Evolutionary conservation across 768 basidiomycete species (phyloP).

Genomic region (Cubamyces sp.): DNA sequence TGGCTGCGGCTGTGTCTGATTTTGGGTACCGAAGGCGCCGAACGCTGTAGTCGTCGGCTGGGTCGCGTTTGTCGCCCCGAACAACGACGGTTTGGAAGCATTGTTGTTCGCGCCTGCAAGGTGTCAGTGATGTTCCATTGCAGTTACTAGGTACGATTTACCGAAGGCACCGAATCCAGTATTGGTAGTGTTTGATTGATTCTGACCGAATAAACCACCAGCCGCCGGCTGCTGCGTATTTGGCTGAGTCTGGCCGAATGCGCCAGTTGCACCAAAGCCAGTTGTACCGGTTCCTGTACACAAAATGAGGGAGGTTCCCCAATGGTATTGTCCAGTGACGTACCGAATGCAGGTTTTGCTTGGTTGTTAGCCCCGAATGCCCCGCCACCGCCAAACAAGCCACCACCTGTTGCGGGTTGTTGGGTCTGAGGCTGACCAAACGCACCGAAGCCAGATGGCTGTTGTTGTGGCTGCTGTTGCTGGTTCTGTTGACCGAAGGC

Average conservation of each 20-base stretch:
- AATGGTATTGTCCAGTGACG: slow-evolving; percentile 35
- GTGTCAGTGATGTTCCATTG: background rate
- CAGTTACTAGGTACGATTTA: slow-evolving; percentile 17
- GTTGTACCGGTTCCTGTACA: slow-evolving; percentile 25
- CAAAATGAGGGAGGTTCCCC: background rate
- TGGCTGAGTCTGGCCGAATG: slow-evolving; percentile 42
- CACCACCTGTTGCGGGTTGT: slow-evolving; percentile 27
- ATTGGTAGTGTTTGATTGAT: slow-evolving; percentile 34
- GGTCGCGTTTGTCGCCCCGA: slow-evolving; percentile 40
- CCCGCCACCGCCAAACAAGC: slow-evolving; percentile 31
- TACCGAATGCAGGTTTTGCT: slow-evolving; percentile 42
- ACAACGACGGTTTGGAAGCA: slow-evolving; percentile 50
- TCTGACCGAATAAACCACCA: slow-evolving; percentile 43
- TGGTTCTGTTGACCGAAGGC: slow-evolving; percentile 41
- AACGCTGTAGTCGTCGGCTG: slow-evolving; percentile 35
- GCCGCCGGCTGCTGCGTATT: slow-evolving; percentile 30
- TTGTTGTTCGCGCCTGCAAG: slow-evolving; percentile 29
- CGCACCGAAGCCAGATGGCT: slow-evolving; percentile 36
- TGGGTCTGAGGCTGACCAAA: slow-evolving; percentile 41
- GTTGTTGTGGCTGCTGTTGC: slow-evolving; percentile 43
- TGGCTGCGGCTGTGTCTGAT: slow-evolving; percentile 41
- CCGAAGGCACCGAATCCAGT: slow-evolving; percentile 44
- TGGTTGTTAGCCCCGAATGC: slow-evolving; percentile 21
- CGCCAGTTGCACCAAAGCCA: slow-evolving; percentile 30
- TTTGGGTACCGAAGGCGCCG: slow-evolving; percentile 40